These are phyloP conservation scores for Melampsora americana DNA, from an alignment of 1,284 basidiomycete genomes.

Conservation along the genomic window DNA sequence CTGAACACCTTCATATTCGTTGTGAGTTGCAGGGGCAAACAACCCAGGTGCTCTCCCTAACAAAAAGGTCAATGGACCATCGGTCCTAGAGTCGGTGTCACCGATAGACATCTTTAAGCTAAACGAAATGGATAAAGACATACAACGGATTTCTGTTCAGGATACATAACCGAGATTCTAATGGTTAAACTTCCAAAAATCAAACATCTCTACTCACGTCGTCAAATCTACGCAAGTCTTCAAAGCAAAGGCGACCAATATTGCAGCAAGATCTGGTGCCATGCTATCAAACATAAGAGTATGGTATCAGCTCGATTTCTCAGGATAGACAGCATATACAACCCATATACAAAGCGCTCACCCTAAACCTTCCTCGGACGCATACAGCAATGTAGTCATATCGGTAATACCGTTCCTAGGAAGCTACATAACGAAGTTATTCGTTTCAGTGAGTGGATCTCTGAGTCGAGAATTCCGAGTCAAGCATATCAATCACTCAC, in stretches of 20 bases:
- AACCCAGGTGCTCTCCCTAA: neutral
- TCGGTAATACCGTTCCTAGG: neutral
- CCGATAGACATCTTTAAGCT: constrained; percentile 12
- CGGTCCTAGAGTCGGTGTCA: neutral
- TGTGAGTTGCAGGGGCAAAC: neutral
- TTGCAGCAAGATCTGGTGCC: too few species aligned
- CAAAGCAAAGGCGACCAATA: too few species aligned
- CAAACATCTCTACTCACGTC: neutral
- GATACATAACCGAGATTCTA: neutral
- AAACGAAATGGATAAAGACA: neutral
- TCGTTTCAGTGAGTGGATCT: neutral
- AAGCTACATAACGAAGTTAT: neutral
- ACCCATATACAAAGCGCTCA: neutral
- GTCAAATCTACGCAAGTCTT: too few species aligned
- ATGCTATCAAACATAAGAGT: too few species aligned
- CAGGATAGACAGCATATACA: neutral
- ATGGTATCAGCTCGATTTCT: too few species aligned
- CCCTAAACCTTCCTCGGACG: constrained; percentile 4
- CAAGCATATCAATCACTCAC: neutral
- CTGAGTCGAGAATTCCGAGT: neutral
- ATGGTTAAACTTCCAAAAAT: neutral
- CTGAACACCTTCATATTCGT: neutral
- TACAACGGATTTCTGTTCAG: neutral
- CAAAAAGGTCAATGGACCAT: neutral
- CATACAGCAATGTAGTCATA: neutral